phyloP scores from a whole-genome alignment of 805 yeast species.

The Candida hungchunana region DNA sequence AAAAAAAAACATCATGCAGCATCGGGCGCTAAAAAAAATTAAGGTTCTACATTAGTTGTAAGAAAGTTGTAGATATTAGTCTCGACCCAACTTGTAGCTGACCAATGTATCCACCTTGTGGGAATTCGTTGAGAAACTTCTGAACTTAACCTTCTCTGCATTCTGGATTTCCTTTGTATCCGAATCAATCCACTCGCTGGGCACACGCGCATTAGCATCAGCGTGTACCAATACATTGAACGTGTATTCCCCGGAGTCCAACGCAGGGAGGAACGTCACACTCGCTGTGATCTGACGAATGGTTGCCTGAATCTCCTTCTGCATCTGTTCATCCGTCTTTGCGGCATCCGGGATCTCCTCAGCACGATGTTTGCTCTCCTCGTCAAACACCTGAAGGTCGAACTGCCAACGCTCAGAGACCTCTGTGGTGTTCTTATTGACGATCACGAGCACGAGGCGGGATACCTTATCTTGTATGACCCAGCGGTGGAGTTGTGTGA shows the following conservation, averaged over 20 bases:
- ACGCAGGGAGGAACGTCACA: constrained; percentile 76
- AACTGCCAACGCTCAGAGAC: constrained; percentile 87
- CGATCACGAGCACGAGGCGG: constrained; percentile 66
- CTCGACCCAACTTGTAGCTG: constrained; percentile 30
- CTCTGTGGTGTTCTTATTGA: constrained; percentile 62
- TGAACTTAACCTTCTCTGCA: constrained; percentile 65
- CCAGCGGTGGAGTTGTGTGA: constrained; percentile 73
- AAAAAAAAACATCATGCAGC: no score
- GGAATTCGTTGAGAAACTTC: constrained; percentile 59
- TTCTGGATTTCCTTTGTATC: constrained; percentile 54
- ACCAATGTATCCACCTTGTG: constrained; percentile 76
- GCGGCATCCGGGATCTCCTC: constrained; percentile 2
- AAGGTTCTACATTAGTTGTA: no score
- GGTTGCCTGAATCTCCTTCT: constrained; percentile 76
- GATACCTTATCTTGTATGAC: constrained; percentile 63
- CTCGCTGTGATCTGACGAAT: constrained; percentile 87
- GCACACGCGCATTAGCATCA: constrained; percentile 61
- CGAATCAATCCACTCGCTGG: constrained; percentile 82
- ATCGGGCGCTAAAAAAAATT: no score
- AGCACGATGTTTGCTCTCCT: constrained; percentile 11
- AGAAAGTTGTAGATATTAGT: no score
- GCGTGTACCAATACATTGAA: constrained; percentile 85
- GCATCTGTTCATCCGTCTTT: constrained; percentile 43
- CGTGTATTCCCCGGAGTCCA: constrained; percentile 61
- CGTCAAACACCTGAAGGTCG: constrained; percentile 38